phyloP scores from a whole-genome alignment of 768 basidiomycete species.

The Phlebiopsis flavidoalba region DNA sequence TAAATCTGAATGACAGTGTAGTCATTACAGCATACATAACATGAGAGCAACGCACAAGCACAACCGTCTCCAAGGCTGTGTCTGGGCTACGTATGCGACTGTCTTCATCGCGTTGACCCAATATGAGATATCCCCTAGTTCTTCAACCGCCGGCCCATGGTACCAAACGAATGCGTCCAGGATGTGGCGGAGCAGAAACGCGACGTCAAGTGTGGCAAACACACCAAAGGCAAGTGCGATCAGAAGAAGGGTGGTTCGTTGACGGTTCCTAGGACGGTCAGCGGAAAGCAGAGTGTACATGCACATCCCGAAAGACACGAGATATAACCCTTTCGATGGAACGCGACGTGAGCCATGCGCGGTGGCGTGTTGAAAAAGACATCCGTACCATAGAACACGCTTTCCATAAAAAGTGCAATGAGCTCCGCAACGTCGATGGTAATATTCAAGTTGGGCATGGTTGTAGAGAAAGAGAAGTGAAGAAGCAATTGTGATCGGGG shows the following conservation, averaged over 20 bases:
- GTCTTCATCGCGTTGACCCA: conserved; percentile 39
- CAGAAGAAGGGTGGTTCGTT: neutral
- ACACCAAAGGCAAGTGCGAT: conserved; percentile 15
- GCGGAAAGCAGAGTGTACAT: conserved; percentile 26
- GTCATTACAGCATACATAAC: no score
- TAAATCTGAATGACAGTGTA: conserved; percentile 10
- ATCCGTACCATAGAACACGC: conserved; percentile 8
- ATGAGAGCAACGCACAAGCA: neutral
- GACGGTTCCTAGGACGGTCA: neutral
- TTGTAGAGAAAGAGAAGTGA: neutral
- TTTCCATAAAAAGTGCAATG: conserved; percentile 13
- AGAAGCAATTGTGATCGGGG: no score
- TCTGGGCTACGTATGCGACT: neutral
- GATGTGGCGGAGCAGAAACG: conserved; percentile 36
- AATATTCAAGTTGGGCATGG: neutral
- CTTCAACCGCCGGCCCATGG: conserved; percentile 22
- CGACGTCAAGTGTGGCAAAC: conserved; percentile 36
- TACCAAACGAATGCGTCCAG: conserved; percentile 37
- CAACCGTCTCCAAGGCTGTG: conserved; percentile 5
- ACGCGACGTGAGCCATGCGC: neutral
- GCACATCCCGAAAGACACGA: conserved; percentile 18
- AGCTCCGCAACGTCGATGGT: conserved; percentile 10
- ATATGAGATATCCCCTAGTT: conserved; percentile 31
- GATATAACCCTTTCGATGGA: neutral
- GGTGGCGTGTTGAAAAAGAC: neutral